A percentile compares a stretch with the other conserved stretches of the same genome.
Conservation (phyloP, 2,329 filamentous ascomycete genomes). For the Nigrograna mackinnonii region DNA sequence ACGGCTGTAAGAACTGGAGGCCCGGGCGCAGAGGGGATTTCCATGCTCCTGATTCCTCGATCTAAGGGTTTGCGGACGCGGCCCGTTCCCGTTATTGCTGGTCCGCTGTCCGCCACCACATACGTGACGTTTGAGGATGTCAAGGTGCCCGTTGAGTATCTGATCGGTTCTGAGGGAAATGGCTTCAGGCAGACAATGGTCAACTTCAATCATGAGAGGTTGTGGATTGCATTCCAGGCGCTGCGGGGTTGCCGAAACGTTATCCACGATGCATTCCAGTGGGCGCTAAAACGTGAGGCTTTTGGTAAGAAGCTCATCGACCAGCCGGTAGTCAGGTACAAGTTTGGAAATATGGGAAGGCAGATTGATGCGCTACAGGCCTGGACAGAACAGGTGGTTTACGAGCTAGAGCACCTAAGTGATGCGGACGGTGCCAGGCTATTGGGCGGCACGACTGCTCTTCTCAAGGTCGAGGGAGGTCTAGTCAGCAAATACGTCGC, state of each 20-base stretch:
- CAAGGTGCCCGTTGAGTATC: constrained; percentile 28
- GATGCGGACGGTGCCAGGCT: constrained; percentile 9
- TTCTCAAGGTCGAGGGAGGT: constrained; percentile 17
- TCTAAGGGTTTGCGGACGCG: constrained; percentile 22
- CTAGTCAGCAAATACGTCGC: constrained; percentile 18
- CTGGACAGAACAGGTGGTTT: constrained; percentile 23
- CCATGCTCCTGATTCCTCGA: constrained; percentile 34
- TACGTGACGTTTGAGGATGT: constrained; percentile 38
- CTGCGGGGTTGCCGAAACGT: constrained; percentile 29
- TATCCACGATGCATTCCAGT: constrained; percentile 31
- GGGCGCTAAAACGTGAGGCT: constrained; percentile 32
- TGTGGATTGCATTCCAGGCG: constrained; percentile 35
- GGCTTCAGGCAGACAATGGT: constrained; percentile 37
- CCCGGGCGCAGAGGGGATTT: constrained; percentile 29
- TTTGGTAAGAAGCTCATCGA: constrained; percentile 36
- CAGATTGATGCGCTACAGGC: constrained; percentile 20
- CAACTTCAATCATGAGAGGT: constrained; percentile 39
- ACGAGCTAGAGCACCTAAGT: constrained; percentile 14
- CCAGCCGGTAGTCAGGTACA: constrained; percentile 35
- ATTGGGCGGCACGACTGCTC: constrained; percentile 16
- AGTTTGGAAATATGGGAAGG: constrained; percentile 23
- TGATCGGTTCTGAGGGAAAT: constrained; percentile 31
- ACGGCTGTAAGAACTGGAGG: constrained; percentile 34
- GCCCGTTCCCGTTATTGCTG: constrained; percentile 25
- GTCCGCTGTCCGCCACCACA: constrained; percentile 25